A percentile compares a stretch with the other conserved stretches of the same genome.
phyloP scores from a whole-genome alignment of 805 yeast genomes.

The Phaffomyces antillensis region DNA sequence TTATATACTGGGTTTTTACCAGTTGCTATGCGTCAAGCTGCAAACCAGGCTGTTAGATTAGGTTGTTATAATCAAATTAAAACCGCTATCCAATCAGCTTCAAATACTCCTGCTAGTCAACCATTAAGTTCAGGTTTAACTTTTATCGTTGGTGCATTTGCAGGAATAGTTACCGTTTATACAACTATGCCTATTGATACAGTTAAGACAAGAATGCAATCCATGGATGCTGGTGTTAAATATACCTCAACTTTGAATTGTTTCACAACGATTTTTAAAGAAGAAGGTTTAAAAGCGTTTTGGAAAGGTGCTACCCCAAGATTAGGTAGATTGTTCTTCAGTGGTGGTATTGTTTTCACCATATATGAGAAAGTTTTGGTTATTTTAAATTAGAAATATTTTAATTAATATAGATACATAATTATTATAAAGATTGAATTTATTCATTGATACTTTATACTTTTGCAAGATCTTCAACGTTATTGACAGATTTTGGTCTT shows the following conservation, averaged over 20 bases:
- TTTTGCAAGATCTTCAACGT: neutral
- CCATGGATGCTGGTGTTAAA: constrained; percentile 64
- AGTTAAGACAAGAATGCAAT: constrained; percentile 95
- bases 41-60: constrained; percentile 89
- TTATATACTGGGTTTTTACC: constrained; percentile 87
- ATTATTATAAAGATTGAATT: neutral
- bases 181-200: constrained; percentile 95
- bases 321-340: constrained; percentile 80
- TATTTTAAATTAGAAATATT: constrained; percentile 18
- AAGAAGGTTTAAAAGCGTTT: constrained; percentile 85
- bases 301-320: constrained; percentile 99
- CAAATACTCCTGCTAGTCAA: constrained; percentile 56
- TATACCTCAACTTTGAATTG: constrained; percentile 78
- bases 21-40: constrained; percentile 91
- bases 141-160: constrained; percentile 82
- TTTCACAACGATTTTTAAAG: constrained; percentile 67
- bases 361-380: constrained; percentile 85
- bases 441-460: neutral
- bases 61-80: constrained; percentile 91
- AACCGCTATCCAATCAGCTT: constrained; percentile 62
- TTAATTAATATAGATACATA: neutral
- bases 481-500: constrained; percentile 26
- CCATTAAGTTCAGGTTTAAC: constrained; percentile 77
- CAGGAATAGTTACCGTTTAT: constrained; percentile 86
- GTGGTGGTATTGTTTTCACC: constrained; percentile 97